Percentiles rank a stretch among this genome's conserved stretches.
phyloP scores from a whole-genome alignment of 2,329 filamentous ascomycete species.

The Xylaria sp. region DNA sequence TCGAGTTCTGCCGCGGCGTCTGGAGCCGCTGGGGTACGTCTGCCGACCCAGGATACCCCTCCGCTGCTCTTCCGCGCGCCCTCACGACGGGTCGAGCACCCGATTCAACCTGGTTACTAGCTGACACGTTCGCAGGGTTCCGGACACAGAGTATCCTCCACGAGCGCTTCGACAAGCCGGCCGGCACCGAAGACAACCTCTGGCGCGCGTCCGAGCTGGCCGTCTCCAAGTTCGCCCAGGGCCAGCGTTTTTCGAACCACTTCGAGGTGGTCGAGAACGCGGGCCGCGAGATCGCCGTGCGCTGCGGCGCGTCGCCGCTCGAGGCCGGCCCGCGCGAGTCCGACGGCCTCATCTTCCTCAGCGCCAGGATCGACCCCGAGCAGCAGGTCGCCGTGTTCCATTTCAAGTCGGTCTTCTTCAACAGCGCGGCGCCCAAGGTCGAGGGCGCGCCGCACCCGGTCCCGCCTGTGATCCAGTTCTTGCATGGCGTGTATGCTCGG shows the following conservation, averaged over 20 bases:
- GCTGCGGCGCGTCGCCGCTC: conserved; percentile 41
- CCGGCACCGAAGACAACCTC: conserved; percentile 40
- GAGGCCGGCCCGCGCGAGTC: conserved; percentile 38
- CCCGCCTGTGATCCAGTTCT: conserved; percentile 35
- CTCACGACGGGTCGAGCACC: neutral
- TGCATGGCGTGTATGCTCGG: conserved; percentile 41
- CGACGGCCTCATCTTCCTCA: conserved; percentile 41
- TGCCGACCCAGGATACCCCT: neutral
- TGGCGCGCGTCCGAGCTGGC: conserved; percentile 40
- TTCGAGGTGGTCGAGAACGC: conserved; percentile 42
- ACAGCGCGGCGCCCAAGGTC: conserved; percentile 33
- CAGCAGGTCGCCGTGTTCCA: conserved; percentile 39
- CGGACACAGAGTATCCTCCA: conserved; percentile 41
- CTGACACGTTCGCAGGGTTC: conserved; percentile 52
- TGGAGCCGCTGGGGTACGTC: conserved; percentile 69
- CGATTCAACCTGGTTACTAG: neutral
- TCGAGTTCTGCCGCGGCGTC: conserved; percentile 70
- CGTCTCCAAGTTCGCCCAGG: conserved; percentile 36
- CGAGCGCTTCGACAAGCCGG: conserved; percentile 40
- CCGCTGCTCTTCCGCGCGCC: neutral
- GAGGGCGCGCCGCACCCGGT: conserved; percentile 32
- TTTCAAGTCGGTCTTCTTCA: conserved; percentile 41
- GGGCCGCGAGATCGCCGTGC: conserved; percentile 39
- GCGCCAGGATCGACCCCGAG: conserved; percentile 39
- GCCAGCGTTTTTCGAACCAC: conserved; percentile 42